phyloP scores from a whole-genome alignment of 2,329 filamentous ascomycete species.

The Paraconiothyrium brasiliense region DNA sequence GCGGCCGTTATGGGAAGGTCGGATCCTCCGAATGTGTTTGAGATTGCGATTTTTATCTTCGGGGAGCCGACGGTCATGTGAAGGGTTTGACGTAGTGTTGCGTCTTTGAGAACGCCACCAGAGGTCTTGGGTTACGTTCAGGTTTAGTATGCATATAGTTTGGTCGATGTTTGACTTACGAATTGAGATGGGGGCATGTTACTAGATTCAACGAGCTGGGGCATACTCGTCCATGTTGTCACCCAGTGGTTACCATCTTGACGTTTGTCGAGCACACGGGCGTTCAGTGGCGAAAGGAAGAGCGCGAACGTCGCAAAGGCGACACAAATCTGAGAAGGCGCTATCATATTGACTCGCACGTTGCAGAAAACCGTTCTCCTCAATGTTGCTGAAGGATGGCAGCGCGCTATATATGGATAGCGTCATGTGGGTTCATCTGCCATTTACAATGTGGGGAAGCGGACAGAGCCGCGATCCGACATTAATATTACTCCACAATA shows the following conservation, averaged over 20 bases:
- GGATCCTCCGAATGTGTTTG: conserved; percentile 69
- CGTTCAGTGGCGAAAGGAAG: conserved; percentile 8
- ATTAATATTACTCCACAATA: conserved; percentile 7
- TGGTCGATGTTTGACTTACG: conserved; percentile 19
- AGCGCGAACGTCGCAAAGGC: conserved; percentile 17
- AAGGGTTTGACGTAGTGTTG: conserved; percentile 71
- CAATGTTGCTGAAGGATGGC: neutral
- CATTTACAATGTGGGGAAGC: conserved; percentile 4
- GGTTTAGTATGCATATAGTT: neutral
- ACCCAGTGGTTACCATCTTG: conserved; percentile 60
- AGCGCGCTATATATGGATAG: conserved; percentile 1
- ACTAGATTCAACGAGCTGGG: conserved; percentile 67
- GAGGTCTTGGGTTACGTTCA: conserved; percentile 3
- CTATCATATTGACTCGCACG: conserved; percentile 11
- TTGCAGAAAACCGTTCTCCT: neutral
- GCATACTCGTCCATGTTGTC: conserved; percentile 70
- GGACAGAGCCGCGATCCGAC: conserved; percentile 8
- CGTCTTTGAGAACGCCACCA: conserved; percentile 63
- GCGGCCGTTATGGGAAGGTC: conserved; percentile 66
- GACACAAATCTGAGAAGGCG: conserved; percentile 10
- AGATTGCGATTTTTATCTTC: conserved; percentile 67
- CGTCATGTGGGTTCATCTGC: neutral
- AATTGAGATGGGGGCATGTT: conserved; percentile 69
- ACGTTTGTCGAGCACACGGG: conserved; percentile 23
- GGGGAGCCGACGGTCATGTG: conserved; percentile 64